These are phyloP conservation scores for Aspergillus ibericus DNA, from an alignment of 2,329 filamentous ascomycete genomes.

Conservation along the genomic window DNA sequence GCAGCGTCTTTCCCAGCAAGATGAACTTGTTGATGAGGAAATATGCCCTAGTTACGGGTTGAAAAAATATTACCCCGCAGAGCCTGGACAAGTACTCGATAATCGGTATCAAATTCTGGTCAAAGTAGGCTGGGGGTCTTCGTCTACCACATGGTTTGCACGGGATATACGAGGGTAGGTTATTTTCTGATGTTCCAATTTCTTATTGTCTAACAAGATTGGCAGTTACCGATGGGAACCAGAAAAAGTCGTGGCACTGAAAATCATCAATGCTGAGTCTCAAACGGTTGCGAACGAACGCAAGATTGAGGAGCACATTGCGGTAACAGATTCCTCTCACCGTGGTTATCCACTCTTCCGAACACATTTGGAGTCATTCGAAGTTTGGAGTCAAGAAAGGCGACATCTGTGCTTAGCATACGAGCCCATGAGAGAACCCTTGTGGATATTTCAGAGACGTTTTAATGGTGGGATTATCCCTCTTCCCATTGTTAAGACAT, in stretches of 20 bases:
- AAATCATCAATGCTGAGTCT: conserved; percentile 26
- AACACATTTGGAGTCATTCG: conserved; percentile 24
- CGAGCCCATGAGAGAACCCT: conserved; percentile 36
- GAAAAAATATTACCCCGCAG: conserved; percentile 41
- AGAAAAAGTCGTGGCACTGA: conserved; percentile 28
- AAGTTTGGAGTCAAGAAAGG: conserved; percentile 20
- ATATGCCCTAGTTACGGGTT: conserved; percentile 34
- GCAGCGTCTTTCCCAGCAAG: too few species aligned
- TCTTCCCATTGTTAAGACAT: conserved; percentile 28
- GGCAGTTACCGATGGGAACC: conserved; percentile 1
- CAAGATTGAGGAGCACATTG: conserved; percentile 30
- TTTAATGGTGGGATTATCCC: conserved; percentile 27
- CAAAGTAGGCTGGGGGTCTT: conserved; percentile 46
- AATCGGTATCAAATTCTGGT: conserved; percentile 37
- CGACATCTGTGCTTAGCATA: conserved; percentile 38
- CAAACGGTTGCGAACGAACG: conserved; percentile 15
- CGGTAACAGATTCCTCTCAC: conserved; percentile 25
- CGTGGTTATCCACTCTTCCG: conserved; percentile 16
- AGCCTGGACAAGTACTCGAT: conserved; percentile 38
- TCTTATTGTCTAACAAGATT: too few species aligned
- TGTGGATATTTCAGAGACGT: conserved; percentile 32
- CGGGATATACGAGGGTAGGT: conserved; percentile 30
- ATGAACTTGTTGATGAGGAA: conserved; percentile 41
- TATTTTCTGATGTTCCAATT: too few species aligned
- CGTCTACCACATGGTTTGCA: conserved; percentile 48